phyloP scores from a whole-genome alignment of 805 yeast species.

The Yamadazyma endophytica region DNA sequence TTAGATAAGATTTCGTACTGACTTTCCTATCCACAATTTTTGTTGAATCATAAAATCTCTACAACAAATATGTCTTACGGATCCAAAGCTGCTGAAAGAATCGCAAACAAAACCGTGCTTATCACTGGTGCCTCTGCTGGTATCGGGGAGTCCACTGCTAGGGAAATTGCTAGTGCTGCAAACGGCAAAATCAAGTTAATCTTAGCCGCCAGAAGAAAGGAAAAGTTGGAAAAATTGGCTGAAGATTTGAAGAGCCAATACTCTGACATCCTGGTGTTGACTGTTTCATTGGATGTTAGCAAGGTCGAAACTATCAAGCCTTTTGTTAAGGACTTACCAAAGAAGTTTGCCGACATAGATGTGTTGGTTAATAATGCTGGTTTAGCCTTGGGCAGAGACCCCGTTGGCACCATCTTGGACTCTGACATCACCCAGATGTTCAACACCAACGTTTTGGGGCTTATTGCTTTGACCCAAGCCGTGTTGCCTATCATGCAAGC shows the following conservation, averaged over 20 bases:
- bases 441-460: slow-evolving; percentile 82
- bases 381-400: slow-evolving; percentile 74
- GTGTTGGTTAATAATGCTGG: slow-evolving; percentile 73
- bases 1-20: too few relatives aligned
- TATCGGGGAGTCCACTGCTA: slow-evolving; percentile 89
- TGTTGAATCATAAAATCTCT: too few relatives aligned
- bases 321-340: slow-evolving; percentile 53
- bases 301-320: slow-evolving; percentile 39
- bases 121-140: slow-evolving; percentile 98
- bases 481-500: slow-evolving; percentile 67
- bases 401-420: slow-evolving; percentile 63
- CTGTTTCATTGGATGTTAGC: slow-evolving; percentile 47
- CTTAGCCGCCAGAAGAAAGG: slow-evolving; percentile 74
- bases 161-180: slow-evolving; percentile 75
- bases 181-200: slow-evolving; percentile 67
- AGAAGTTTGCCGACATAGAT: slow-evolving; percentile 60
- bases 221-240: slow-evolving; percentile 50
- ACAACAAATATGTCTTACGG: slow-evolving; percentile 70
- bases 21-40: too few relatives aligned
- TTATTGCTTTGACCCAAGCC: slow-evolving; percentile 79
- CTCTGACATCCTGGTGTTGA: slow-evolving; percentile 54
- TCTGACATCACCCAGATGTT: slow-evolving; percentile 72
- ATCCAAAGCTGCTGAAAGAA: slow-evolving; percentile 69
- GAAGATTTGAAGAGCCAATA: slow-evolving; percentile 43
- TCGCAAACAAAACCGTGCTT: slow-evolving; percentile 72